Evolutionary conservation across 192 early-diverging fungal genomes (phyloP), one percentile per base, ranked within the genome.

Genomic region (Blastocladiella britannica): DNA sequence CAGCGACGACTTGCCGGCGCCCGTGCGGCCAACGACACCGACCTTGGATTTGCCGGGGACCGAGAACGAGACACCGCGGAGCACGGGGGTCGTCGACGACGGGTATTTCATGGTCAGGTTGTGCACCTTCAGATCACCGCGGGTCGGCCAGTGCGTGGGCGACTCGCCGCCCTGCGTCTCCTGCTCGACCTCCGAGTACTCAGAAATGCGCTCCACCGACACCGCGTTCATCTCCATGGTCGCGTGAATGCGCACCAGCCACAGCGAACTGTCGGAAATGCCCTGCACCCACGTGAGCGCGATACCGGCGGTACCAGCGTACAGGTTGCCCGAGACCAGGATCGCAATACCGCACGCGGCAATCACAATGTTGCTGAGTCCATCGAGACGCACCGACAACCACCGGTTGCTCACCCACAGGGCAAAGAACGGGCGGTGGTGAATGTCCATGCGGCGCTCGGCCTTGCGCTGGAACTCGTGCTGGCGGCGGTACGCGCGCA

Each of bases 391-490:
- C 54, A 84, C 72, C 59, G 82, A 84, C 29, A 95, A 70, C 91
- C 91, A 94, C 28, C 88, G 72, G 72, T 88, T 91, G 22, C 80
- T 72, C 5, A 75, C 78, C 89, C 91, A 91, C 71, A 93, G 74
- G 65, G 82, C 79, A 58, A 88, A 82, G 65, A 79, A 90, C 5
- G 92, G 82, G 15, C 89, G 74, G 66, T 93, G 90, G 72, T 91
- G 85, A 51, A 66, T 69, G 64, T 96, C 80, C 18, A 81, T 69
- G 54, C 80, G 76, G 30, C 54, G 55, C 62, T 76, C 57, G 26
- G 82, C 80, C 53, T 76, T 75, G 26, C 65, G 62, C 22, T 78
- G 63, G 63, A 89, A 89, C 43, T 76, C 65, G 7, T 74, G 65
- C 60, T 88, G 70, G 4, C 69, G 72, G 7, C 84, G 82, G 67